phyloP scores from a whole-genome alignment of 768 basidiomycete genomes.

The Mycena maculata region DNA sequence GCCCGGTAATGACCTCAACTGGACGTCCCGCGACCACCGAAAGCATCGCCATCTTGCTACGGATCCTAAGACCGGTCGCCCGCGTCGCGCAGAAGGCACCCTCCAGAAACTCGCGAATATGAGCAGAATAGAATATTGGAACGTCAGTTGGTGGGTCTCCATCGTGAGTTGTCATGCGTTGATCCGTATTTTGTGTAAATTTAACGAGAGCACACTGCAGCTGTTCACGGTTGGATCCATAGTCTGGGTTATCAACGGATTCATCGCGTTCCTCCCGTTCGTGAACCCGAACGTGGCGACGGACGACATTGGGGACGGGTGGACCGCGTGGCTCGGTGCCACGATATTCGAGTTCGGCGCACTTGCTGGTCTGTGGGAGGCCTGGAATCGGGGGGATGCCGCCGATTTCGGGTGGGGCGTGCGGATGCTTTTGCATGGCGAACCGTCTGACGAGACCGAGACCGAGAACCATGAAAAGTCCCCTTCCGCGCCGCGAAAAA shows the following conservation, averaged over 20 bases:
- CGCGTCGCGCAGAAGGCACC: conserved; percentile 33
- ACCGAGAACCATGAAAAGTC: conserved; percentile 33
- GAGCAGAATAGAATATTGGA: conserved; percentile 54
- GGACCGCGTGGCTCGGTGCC: conserved; percentile 67
- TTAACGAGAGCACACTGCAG: conserved; percentile 30
- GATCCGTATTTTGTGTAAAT: neutral
- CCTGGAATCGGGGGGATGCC: conserved; percentile 59
- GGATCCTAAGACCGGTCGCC: conserved; percentile 38
- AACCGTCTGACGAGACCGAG: conserved; percentile 5
- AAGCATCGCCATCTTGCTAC: conserved; percentile 47
- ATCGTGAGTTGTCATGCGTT: conserved; percentile 39
- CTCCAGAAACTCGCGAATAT: conserved; percentile 43
- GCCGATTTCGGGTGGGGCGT: conserved; percentile 52
- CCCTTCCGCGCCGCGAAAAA: conserved; percentile 34
- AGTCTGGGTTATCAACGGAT: conserved; percentile 69
- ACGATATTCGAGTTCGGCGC: conserved; percentile 71
- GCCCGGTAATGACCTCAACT: conserved; percentile 36
- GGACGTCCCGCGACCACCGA: conserved; percentile 57
- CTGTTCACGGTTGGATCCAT: conserved; percentile 56
- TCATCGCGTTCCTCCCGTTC: conserved; percentile 63
- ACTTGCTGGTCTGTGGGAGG: conserved; percentile 65
- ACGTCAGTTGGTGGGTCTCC: conserved; percentile 59
- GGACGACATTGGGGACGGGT: conserved; percentile 51
- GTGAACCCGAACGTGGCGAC: conserved; percentile 43
- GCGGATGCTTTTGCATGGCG: conserved; percentile 31